Percentiles rank a stretch among this genome's conserved stretches.
These are phyloP conservation scores for Luffa aegyptiaca DNA, from an alignment of 306 rosid genomes.

Conservation along the genomic window DNA sequence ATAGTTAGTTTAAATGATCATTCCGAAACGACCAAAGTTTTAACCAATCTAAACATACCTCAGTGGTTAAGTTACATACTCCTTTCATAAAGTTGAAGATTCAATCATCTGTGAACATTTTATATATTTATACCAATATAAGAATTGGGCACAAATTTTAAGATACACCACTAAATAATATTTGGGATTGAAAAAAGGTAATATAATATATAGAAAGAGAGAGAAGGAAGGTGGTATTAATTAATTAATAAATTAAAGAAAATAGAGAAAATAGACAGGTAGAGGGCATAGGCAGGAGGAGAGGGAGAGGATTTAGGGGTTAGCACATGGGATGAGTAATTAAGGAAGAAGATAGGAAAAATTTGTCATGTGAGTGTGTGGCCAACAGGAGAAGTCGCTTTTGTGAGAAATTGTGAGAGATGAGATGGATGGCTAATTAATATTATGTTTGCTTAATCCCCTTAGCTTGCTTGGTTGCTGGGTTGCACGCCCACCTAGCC, in stretches of 20 bases:
- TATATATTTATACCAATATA: no score
- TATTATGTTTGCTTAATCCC: not conserved
- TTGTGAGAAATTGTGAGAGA: no score
- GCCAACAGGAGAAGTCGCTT: not conserved
- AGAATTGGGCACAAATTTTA: no score
- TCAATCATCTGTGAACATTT: no score
- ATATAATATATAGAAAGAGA: not conserved
- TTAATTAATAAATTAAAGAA: not conserved
- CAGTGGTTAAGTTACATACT: no score
- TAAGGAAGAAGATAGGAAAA: not conserved
- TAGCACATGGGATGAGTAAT: slow-evolving; percentile 6
- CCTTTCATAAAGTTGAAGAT: no score
- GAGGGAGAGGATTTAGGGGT: not conserved
- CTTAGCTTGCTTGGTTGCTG: not conserved
- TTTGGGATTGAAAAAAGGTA: not conserved
- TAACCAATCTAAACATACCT: no score
- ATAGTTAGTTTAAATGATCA: no score
- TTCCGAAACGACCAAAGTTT: no score
- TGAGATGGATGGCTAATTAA: not conserved
- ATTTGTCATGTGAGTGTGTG: not conserved
- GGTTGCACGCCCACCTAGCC: slow-evolving; percentile 1
- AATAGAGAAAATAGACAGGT: not conserved
- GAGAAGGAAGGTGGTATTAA: not conserved
- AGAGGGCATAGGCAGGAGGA: not conserved
- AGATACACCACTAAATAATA: no score